Evolutionary conservation across 2,329 filamentous ascomycete species (phyloP), one percentile per base, ranked within the genome.

Genomic region (Colletotrichum limetticola): DNA sequence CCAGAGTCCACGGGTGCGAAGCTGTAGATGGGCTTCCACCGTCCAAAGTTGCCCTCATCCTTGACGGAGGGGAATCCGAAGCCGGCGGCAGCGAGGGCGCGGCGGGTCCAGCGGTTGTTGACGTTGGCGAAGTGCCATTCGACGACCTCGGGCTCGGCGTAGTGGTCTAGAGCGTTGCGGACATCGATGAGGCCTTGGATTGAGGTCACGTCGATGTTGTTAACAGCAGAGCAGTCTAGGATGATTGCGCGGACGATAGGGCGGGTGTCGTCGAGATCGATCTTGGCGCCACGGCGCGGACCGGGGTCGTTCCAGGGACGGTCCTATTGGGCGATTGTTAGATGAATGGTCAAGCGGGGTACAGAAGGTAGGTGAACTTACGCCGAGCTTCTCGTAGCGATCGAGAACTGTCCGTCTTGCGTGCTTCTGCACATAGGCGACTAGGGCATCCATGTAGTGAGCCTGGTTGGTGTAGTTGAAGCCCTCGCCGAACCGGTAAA

Each of bases 201-300:
- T 2, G 87, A 87, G 0, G 89, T 91, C 9, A 90, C 85, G 72
- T 92, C 90, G 32, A 91, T 81, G 68, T 85, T 84, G 76, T 89
- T 88, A 58, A 91, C 87, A 1, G 88, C 84, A 0, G 87, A 86
- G 76, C 89, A 90, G 79, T 91, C 90, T 2, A 91, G 82, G 11
- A 91, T 83, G 9, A 92, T 75, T 5, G 90, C 89, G 5, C 85
- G 85, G 19, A 91, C 82, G 12, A 84, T 79, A 0, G 89, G 89
- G 0, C 85, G 81, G 14, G 77, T 76, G 65, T 84, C 82, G n/a
- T 78, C 78, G 62, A 79, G 74, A 24, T 78, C 78, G 52, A 76
- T 26, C 56, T 79, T 68, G 42, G 77, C 76, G 70, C 82, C 81
- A 66, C 83, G 79, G 3, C 79, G 81, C 49, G 82, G 86, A 74